phyloP scores from a whole-genome alignment of 2,329 filamentous ascomycete genomes.

The Falciphora oryzae region DNA sequence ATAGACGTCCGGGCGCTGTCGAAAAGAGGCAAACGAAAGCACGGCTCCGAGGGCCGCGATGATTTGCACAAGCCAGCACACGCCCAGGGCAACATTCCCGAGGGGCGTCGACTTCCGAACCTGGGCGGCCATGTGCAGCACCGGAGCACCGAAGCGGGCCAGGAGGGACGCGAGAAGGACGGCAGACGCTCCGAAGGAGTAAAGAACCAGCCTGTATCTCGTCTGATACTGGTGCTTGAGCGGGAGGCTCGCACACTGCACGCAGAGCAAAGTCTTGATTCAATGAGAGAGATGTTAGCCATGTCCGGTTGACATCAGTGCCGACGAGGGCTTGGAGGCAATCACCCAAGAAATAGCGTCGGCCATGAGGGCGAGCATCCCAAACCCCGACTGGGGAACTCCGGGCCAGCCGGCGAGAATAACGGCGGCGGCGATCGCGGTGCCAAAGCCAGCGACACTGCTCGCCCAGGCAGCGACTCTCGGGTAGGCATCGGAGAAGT shows the following conservation, averaged over 20 bases:
- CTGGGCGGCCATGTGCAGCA: slow-evolving; percentile 17
- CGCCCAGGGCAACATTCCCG: slow-evolving; percentile 13
- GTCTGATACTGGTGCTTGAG: slow-evolving; percentile 21
- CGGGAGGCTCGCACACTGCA: slow-evolving; percentile 25
- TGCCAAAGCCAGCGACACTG: slow-evolving; percentile 20
- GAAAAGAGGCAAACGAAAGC: slow-evolving; percentile 24
- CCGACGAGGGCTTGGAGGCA: not conserved
- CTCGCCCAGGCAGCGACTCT: slow-evolving; percentile 21
- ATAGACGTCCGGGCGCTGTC: slow-evolving; percentile 29
- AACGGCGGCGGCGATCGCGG: slow-evolving; percentile 20
- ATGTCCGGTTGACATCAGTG: not conserved
- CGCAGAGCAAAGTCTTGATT: slow-evolving; percentile 19
- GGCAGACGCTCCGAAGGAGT: slow-evolving; percentile 22
- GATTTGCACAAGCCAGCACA: slow-evolving; percentile 24
- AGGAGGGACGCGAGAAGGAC: slow-evolving; percentile 19
- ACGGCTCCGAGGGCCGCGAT: slow-evolving; percentile 17
- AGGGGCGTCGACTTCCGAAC: slow-evolving; percentile 13
- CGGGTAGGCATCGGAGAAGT: slow-evolving; percentile 24
- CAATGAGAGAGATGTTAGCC: not conserved
- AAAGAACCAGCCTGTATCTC: slow-evolving; percentile 22
- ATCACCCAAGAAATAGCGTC: slow-evolving; percentile 21
- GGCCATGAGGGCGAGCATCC: slow-evolving; percentile 15
- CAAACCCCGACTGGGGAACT: not conserved
- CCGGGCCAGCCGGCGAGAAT: slow-evolving; percentile 12
- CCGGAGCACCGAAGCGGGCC: slow-evolving; percentile 19